Evolutionary conservation across 257 asterid species (phyloP).

Genomic region (Penstemon davidsonii): DNA sequence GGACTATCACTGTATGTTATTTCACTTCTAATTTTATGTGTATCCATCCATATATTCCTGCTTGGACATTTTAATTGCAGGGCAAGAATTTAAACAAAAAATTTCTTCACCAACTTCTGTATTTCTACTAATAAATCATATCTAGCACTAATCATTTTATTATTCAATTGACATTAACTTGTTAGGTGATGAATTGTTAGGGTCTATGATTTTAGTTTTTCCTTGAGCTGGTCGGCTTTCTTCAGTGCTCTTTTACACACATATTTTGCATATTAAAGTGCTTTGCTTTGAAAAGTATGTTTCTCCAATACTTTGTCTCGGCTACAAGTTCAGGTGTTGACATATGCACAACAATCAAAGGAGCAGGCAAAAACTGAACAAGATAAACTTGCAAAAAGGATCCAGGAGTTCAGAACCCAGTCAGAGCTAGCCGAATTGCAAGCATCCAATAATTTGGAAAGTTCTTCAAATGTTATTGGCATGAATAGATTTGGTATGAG

Average conservation of each 20-base stretch:
- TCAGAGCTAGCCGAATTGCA: slow-evolving; percentile 71
- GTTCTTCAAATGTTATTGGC: slow-evolving; percentile 59
- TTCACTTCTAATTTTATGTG: neutral
- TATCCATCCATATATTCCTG: neutral
- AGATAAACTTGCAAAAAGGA: slow-evolving; percentile 93
- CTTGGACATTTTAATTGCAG: neutral
- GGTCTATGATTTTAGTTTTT: slow-evolving; percentile 12
- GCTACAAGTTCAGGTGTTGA: slow-evolving; percentile 65
- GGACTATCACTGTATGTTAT: too few species aligned
- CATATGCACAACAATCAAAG: slow-evolving; percentile 96
- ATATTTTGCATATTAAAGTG: neutral
- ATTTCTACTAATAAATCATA: neutral
- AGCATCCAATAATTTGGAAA: slow-evolving; percentile 59
- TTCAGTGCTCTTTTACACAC: slow-evolving; percentile 1
- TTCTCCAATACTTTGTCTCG: slow-evolving; percentile 10
- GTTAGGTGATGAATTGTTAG: slow-evolving; percentile 10
- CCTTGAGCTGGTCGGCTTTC: slow-evolving; percentile 17
- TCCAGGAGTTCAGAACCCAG: slow-evolving; percentile 94
- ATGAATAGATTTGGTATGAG: slow-evolving; percentile 62
- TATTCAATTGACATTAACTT: slow-evolving; percentile 16
- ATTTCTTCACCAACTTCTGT: neutral
- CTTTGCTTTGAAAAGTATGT: slow-evolving; percentile 4
- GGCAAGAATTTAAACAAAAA: neutral
- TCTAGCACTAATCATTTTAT: slow-evolving; percentile 1
- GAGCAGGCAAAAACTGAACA: slow-evolving; percentile 88